Percentiles rank a stretch among this genome's conserved stretches.
These are phyloP conservation scores for Phaffia australis DNA, from an alignment of 768 basidiomycete genomes.

Conservation along the genomic window DNA sequence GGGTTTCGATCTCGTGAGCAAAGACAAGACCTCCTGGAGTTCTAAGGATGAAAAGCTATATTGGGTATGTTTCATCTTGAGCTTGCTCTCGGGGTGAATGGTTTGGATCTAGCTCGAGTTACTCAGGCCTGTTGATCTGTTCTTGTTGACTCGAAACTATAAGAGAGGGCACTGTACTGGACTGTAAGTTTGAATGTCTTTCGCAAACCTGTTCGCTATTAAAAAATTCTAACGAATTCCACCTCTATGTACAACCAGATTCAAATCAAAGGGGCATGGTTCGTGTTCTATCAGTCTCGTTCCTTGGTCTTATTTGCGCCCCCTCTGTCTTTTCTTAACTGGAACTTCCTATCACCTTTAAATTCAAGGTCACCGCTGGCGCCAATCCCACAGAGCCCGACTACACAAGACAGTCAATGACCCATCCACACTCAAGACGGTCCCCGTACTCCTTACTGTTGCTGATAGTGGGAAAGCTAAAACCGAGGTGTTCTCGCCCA, in stretches of 20 bases:
- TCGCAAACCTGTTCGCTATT: too few species aligned
- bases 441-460: slow-evolving; percentile 16
- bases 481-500: neutral
- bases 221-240: too few species aligned
- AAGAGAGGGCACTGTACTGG: slow-evolving; percentile 21
- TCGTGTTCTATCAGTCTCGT: too few species aligned
- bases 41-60: slow-evolving; percentile 18
- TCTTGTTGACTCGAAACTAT: neutral
- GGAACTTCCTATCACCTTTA: neutral
- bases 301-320: too few species aligned
- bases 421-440: neutral
- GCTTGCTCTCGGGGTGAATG: too few species aligned
- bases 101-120: too few species aligned
- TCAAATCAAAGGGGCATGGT: neutral
- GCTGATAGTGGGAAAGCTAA: slow-evolving; percentile 5
- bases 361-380: slow-evolving; percentile 22
- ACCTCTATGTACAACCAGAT: neutral
- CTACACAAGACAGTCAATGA: slow-evolving; percentile 17
- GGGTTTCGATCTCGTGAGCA: slow-evolving; percentile 11
- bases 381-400: slow-evolving; percentile 16
- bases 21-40: slow-evolving; percentile 1
- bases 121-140: neutral
- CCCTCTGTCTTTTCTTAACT: neutral
- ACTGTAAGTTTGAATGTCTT: neutral
- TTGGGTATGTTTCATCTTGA: slow-evolving; percentile 8